Evolutionary conservation across 495 filamentous ascomycete species (phyloP), one percentile per base, ranked within the genome.

Genomic region (Neurospora sp.): DNA sequence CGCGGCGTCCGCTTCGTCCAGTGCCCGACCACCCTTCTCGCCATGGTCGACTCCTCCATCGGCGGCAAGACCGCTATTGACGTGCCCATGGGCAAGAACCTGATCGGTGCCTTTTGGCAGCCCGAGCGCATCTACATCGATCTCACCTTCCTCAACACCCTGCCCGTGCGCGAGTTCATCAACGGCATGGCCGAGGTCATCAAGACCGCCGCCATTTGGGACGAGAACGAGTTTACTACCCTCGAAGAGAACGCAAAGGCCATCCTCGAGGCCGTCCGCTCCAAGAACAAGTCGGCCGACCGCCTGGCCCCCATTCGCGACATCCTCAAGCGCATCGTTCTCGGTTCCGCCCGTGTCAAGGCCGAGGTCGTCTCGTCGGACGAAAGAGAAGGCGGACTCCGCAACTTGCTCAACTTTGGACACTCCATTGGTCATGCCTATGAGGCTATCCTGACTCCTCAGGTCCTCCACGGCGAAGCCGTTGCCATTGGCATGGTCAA

Each of bases 171-270:
- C 72, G 95, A 99, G 82, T 95, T 99, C 81, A 94, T 98, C 81
- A 99, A 99, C 81, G 96, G 96, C 71, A 97, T 99, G 94, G 96
- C 94, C 69, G 96, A 99, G 83, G 94, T 99, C 71, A 89, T 98
- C 79, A 98, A 98, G 89, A 99, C 96, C 22, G 96, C 96, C 7
- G 96, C 95, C 71, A 98, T 98, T 74, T 98, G 94, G 87, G 87
- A 97, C 76, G 92, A 94, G 80, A 82, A 86, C 16, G 96, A 98
- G 78, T 99, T 98, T 80, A 86, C 91, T 71, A 87, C 90, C 61
- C 85, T 99, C 68, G 96, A 99, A 77, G 85, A 91, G 72, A 92
- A 93, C 80, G 93, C 94, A 3, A 85, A 87, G 39, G 79, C 85
- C 8, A 92, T 99, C 39, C 85, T 97, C 77, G 86, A 87, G 16